A percentile compares a stretch with the other conserved stretches of the same genome.
Conservation (phyloP, 108 stramenopile species). For the Fragilariopsis cylindrus region DNA sequence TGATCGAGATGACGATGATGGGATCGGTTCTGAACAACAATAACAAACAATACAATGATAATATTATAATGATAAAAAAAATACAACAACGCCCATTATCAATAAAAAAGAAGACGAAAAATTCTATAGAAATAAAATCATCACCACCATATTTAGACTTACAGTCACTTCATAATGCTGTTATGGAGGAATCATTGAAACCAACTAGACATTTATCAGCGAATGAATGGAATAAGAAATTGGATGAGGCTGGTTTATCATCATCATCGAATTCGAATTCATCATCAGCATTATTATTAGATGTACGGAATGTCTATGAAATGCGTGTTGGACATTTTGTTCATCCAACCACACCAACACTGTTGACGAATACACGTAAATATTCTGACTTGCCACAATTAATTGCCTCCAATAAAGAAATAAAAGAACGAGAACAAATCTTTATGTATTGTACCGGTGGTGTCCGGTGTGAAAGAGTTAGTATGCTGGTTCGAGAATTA, state of each 20-base stretch:
- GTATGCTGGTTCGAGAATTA: conserved; percentile 62
- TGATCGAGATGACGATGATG: background rate
- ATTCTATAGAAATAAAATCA: background rate
- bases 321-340: conserved; percentile 69
- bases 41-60: background rate
- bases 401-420: conserved; percentile 45
- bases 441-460: conserved; percentile 82
- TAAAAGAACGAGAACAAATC: conserved; percentile 53
- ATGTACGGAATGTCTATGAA: conserved; percentile 83
- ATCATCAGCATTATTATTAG: conserved; percentile 55
- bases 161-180: conserved; percentile 19
- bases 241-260: background rate
- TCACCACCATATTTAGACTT: background rate
- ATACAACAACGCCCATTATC: background rate
- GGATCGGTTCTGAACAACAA: background rate
- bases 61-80: background rate
- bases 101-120: conserved; percentile 1
- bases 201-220: conserved; percentile 69
- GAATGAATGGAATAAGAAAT: conserved; percentile 66
- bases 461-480: conserved; percentile 81
- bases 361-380: conserved; percentile 81
- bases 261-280: background rate
- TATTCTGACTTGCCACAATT: conserved; percentile 74
- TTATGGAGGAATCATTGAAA: conserved; percentile 35
- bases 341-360: conserved; percentile 43